Evolutionary conservation across 768 basidiomycete species (phyloP).

Genomic region (Scleroderma citrinum): DNA sequence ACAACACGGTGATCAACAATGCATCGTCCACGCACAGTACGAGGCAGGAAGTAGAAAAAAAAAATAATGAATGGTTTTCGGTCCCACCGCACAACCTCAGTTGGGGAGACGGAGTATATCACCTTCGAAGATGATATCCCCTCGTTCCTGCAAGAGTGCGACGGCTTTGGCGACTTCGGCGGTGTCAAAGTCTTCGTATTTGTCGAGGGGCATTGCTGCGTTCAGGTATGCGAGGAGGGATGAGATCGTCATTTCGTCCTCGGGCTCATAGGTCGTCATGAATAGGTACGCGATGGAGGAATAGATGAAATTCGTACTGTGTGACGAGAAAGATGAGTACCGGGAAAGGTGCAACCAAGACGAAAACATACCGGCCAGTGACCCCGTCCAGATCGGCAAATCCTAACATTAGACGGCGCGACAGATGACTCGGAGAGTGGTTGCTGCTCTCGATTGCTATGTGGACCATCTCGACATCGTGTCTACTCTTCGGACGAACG

Average conservation of each 20-base stretch:
- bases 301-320: slow-evolving; percentile 54
- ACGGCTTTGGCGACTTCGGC: slow-evolving; percentile 56
- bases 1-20: slow-evolving; percentile 13
- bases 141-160: slow-evolving; percentile 40
- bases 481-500: slow-evolving; percentile 22
- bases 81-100: slow-evolving; percentile 2
- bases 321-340: not conserved
- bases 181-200: slow-evolving; percentile 79
- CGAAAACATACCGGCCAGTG: slow-evolving; percentile 50
- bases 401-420: slow-evolving; percentile 22
- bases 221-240: slow-evolving; percentile 67
- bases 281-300: slow-evolving; percentile 61
- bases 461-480: slow-evolving; percentile 17
- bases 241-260: slow-evolving; percentile 67
- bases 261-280: slow-evolving; percentile 56
- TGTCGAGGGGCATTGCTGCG: slow-evolving; percentile 69
- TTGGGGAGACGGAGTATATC: slow-evolving; percentile 33
- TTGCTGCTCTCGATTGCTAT: slow-evolving; percentile 11
- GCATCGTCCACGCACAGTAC: slow-evolving; percentile 1
- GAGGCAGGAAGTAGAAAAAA: not conserved
- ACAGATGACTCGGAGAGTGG: slow-evolving; percentile 13
- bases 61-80: not conserved
- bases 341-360: slow-evolving; percentile 3
- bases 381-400: slow-evolving; percentile 57
- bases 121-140: slow-evolving; percentile 46